Evolutionary conservation across 1,284 basidiomycete species (phyloP).

Genomic region (Pyrrhoderma lamaoense): DNA sequence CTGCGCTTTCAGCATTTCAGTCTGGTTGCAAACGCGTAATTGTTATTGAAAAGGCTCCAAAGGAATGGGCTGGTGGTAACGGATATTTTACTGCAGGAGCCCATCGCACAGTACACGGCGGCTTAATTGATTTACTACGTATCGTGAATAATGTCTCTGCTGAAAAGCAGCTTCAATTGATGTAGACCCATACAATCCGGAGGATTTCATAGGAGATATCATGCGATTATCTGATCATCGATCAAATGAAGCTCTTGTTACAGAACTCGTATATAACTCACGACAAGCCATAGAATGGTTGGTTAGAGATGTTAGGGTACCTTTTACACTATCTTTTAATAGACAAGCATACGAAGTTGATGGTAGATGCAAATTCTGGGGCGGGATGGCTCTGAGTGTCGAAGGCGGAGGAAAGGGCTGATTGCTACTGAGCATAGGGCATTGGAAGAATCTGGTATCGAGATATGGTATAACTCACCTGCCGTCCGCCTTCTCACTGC

Average conservation of each 20-base stretch:
- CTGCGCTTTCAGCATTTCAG: conserved; percentile 53
- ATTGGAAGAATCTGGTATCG: conserved; percentile 41
- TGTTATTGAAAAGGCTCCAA: conserved; percentile 57
- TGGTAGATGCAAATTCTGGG: conserved; percentile 61
- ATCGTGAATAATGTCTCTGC: conserved; percentile 43
- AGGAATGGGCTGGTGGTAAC: conserved; percentile 60
- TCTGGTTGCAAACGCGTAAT: conserved; percentile 53
- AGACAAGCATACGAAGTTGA: conserved; percentile 59
- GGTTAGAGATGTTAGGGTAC: conserved; percentile 38
- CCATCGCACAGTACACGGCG: conserved; percentile 51
- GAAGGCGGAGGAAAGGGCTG: conserved; percentile 62
- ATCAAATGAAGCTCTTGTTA: conserved; percentile 42
- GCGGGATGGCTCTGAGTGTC: conserved; percentile 53
- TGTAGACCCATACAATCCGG: conserved; percentile 47
- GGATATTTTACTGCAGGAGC: conserved; percentile 67
- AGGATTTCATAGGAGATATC: conserved; percentile 50
- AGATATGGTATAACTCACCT: conserved; percentile 48
- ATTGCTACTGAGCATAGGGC: conserved; percentile 49
- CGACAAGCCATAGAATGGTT: conserved; percentile 53
- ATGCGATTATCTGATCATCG: conserved; percentile 47
- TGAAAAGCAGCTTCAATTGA: conserved; percentile 42
- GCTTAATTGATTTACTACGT: conserved; percentile 48
- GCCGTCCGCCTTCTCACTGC: conserved; percentile 38
- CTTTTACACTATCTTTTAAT: conserved; percentile 55
- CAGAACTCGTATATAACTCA: conserved; percentile 47